Evolutionary conservation across 306 rosid species (phyloP).

Genomic region (Quercus mongolica): DNA sequence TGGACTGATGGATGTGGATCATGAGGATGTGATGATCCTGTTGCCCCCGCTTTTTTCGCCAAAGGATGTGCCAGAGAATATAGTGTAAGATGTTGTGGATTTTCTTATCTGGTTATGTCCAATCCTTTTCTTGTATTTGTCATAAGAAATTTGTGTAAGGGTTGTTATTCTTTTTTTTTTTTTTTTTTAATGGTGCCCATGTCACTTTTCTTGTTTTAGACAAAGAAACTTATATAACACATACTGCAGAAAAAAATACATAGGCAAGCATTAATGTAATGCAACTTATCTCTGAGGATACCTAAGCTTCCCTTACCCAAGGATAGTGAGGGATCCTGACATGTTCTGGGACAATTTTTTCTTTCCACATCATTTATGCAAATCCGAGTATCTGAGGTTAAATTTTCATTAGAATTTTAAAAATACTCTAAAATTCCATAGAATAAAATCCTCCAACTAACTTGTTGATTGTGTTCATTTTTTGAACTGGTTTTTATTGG

Average conservation of each 20-base stretch:
- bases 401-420: neutral
- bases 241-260: no score
- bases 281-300: no score
- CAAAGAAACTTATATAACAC: no score
- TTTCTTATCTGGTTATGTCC: slow-evolving; percentile 14
- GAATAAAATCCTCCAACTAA: neutral
- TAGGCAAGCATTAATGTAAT: no score
- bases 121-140: neutral
- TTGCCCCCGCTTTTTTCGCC: slow-evolving; percentile 72
- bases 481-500: neutral
- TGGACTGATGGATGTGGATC: slow-evolving; percentile 57
- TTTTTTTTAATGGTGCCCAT: no score
- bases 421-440: neutral
- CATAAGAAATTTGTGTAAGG: neutral
- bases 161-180: no score
- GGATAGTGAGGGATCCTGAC: neutral
- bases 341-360: neutral
- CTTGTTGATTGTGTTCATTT: neutral
- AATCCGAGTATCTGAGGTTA: neutral
- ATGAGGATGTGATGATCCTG: slow-evolving; percentile 74
- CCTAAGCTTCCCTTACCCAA: neutral
- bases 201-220: no score
- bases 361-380: neutral
- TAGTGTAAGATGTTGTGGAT: slow-evolving; percentile 58
- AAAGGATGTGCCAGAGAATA: slow-evolving; percentile 76